phyloP scores from a whole-genome alignment of 306 rosid species.

The Alnus rubra region DNA sequence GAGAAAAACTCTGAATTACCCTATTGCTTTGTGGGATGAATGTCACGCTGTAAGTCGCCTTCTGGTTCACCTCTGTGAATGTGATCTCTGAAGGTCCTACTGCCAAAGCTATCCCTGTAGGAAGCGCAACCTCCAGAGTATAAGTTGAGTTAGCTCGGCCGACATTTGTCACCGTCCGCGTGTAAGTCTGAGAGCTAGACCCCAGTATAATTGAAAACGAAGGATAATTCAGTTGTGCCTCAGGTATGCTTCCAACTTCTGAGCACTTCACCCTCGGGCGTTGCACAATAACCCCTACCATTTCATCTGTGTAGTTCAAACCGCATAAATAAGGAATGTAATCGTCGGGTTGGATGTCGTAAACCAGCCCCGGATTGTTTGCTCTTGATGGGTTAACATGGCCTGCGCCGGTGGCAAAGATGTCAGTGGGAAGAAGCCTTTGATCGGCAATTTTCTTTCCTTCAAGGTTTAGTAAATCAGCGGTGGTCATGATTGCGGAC shows the following conservation, averaged over 20 bases:
- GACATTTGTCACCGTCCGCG: constrained; percentile 52
- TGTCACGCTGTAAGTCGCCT: constrained; percentile 24
- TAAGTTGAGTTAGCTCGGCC: constrained; percentile 43
- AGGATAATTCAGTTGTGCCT: constrained; percentile 55
- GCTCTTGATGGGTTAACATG: constrained; percentile 59
- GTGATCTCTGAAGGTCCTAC: constrained; percentile 31
- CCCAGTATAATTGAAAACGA: constrained; percentile 41
- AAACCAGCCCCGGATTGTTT: constrained; percentile 51
- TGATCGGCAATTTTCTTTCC: constrained; percentile 34
- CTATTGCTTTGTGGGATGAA: constrained; percentile 26
- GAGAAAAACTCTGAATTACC: constrained; percentile 18
- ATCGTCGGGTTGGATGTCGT: constrained; percentile 43
- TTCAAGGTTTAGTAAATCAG: constrained; percentile 17
- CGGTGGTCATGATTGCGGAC: constrained; percentile 54
- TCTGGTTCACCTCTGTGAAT: constrained; percentile 47
- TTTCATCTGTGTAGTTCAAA: constrained; percentile 41
- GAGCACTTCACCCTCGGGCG: constrained; percentile 30
- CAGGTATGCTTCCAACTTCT: constrained; percentile 19
- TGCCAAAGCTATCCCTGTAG: constrained; percentile 28
- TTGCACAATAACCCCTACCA: constrained; percentile 37
- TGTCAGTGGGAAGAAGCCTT: constrained; percentile 34
- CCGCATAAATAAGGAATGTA: constrained; percentile 60
- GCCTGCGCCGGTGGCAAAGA: constrained; percentile 55
- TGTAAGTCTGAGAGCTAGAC: constrained; percentile 31
- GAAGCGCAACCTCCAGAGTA: constrained; percentile 20